Conservation (phyloP, 352 stramenopile genomes). For the Achlya hypogyna region DNA sequence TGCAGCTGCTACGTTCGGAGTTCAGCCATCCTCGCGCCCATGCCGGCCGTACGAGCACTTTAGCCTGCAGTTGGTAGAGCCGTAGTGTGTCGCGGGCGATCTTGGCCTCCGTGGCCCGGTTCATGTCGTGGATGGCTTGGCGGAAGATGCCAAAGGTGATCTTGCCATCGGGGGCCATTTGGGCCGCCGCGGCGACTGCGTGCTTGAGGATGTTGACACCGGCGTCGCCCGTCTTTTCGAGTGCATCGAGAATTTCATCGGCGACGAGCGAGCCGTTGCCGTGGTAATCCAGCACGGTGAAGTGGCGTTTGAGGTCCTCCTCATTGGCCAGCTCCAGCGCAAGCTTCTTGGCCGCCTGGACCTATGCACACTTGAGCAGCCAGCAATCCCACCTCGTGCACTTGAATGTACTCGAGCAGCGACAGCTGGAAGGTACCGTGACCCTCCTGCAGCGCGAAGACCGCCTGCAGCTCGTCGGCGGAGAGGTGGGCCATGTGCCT, state of each 20-base stretch:
- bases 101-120: conserved; percentile 48
- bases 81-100: conserved; percentile 53
- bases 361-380: neutral
- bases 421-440: conserved; percentile 12
- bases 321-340: conserved; percentile 4
- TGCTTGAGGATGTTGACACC: conserved; percentile 13
- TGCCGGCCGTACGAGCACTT: conserved; percentile 27
- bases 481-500: conserved; percentile 6
- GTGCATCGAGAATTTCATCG: conserved; percentile 11
- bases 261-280: conserved; percentile 19
- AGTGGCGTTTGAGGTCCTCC: conserved; percentile 18
- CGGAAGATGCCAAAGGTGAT: conserved; percentile 64
- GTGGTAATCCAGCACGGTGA: conserved; percentile 19
- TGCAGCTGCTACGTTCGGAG: neutral
- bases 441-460: conserved; percentile 5
- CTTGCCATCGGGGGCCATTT: conserved; percentile 30
- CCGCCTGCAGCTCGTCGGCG: neutral
- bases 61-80: conserved; percentile 31
- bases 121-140: conserved; percentile 45
- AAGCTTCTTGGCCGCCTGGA: conserved; percentile 15
- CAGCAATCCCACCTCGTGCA: neutral
- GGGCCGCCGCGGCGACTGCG: neutral
- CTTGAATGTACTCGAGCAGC: conserved; percentile 7
- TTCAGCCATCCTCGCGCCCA: neutral
- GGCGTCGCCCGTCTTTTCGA: conserved; percentile 16